Evolutionary conservation across 768 basidiomycete genomes (phyloP).

Genomic region (Lentinula lateritia): DNA sequence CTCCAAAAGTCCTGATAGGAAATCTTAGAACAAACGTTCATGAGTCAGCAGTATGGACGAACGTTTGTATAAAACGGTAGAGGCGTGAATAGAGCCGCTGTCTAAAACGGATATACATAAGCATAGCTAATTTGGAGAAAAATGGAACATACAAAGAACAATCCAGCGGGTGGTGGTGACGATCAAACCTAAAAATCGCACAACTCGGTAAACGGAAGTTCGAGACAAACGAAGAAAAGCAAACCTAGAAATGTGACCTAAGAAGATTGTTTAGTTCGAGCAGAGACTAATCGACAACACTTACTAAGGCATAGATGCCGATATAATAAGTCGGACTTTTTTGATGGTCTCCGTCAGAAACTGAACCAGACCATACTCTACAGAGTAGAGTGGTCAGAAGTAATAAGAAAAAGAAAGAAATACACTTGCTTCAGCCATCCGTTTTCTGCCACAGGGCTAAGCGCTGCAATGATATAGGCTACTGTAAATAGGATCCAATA

Average conservation of each 20-base stretch:
- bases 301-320: slow-evolving; percentile 63
- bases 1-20: slow-evolving; percentile 53
- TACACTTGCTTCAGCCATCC: slow-evolving; percentile 53
- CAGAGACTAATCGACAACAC: slow-evolving; percentile 22
- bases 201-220: neutral
- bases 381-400: slow-evolving; percentile 7
- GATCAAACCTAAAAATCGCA: slow-evolving; percentile 23
- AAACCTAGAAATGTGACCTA: slow-evolving; percentile 33
- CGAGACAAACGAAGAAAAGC: neutral
- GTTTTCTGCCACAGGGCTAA: slow-evolving; percentile 67
- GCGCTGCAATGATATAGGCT: slow-evolving; percentile 48
- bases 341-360: slow-evolving; percentile 29
- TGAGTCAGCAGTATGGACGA: neutral
- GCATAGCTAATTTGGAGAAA: neutral
- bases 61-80: slow-evolving; percentile 72
- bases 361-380: slow-evolving; percentile 54
- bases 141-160: slow-evolving; percentile 54
- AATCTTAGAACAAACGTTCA: neutral
- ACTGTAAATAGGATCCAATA: slow-evolving; percentile 57
- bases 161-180: slow-evolving; percentile 62
- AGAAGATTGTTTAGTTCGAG: neutral
- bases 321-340: slow-evolving; percentile 59
- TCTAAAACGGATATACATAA: slow-evolving; percentile 31
- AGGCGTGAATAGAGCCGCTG: slow-evolving; percentile 78
- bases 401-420: slow-evolving; percentile 14